Base-by-base conservation (phyloP, 352 stramenopile species). In the Phytophthora quininea region DNA sequence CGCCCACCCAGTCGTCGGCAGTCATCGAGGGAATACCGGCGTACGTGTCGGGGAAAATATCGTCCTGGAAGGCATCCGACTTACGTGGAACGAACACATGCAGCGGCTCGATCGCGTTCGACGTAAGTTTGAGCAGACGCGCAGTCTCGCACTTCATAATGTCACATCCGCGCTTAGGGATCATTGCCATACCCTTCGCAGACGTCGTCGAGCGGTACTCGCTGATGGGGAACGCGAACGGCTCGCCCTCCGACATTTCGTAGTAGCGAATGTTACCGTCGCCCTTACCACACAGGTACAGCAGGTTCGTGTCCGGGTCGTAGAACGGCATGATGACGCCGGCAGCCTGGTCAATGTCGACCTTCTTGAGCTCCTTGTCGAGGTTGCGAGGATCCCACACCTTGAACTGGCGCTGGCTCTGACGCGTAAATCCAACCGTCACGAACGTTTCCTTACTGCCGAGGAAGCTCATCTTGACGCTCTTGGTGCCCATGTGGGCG, bases 201-300 rank as follows among this genome's bases (percentile, higher is more conserved):
- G 92, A 90, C n/a, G 85, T 94, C 52, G 94, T 99, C 5, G 93
- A 98, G 49, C 97, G 92, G 90, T 98, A 99, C 74, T 98, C 92
- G 63, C 80, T 96, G 56, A 98, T 89, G 47, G 89, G 82, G 82
- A 98, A 93, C 43, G 89, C 97, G 67, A 89, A 98, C 45, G 96
- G 95, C 65, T 95, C 86, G 58, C 98, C 97, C 66, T 99, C 93
- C 68, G 97, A 96, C 82, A 99, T 98, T 63, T 99, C 97, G 71
- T 98, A 99, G 78, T 98, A 98, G 56, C 98, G 95, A 67, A 99
- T 99, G 87, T 99, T 99, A 64, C 97, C 98, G 77, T 99, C 98
- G 48, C 98, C 98, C 75, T 96, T 96, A 73, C 97, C 97, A 67
- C 88, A 98, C 57, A 99, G 73, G 87, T 99, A 99, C 40, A 99